phyloP scores from a whole-genome alignment of 2,329 filamentous ascomycete species.

The Colletotrichum truncatum region DNA sequence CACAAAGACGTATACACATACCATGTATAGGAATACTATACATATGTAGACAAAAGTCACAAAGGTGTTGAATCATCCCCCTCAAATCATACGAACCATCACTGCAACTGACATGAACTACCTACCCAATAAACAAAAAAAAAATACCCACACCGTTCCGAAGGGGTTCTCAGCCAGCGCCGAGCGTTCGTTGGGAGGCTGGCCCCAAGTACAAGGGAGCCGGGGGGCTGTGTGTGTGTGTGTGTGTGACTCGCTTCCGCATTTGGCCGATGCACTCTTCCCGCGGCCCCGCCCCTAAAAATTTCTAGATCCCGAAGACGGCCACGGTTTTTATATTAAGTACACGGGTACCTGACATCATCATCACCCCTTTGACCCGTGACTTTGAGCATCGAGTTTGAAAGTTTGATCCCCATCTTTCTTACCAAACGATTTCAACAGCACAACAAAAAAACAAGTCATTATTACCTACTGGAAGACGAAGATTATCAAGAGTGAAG shows the following conservation, averaged over 20 bases:
- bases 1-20: too few species aligned
- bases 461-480: too few species aligned
- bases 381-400: background rate
- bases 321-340: conserved; percentile 9
- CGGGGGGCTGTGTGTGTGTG: background rate
- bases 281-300: conserved; percentile 8
- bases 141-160: background rate
- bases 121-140: background rate
- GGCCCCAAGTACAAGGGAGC: background rate
- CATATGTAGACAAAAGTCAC: too few species aligned
- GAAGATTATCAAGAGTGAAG: too few species aligned
- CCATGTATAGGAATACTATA: too few species aligned
- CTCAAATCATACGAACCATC: background rate
- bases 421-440: too few species aligned
- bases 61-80: background rate
- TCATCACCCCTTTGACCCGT: background rate
- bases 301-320: conserved; percentile 22
- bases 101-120: background rate
- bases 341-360: conserved; percentile 22
- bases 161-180: background rate
- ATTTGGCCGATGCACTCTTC: conserved; percentile 25
- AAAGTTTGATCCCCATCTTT: background rate
- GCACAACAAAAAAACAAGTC: too few species aligned
- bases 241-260: conserved; percentile 26
- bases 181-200: background rate